Evolutionary conservation across 1,284 basidiomycete genomes (phyloP).

Genomic region (Pisolithus thermaeus): DNA sequence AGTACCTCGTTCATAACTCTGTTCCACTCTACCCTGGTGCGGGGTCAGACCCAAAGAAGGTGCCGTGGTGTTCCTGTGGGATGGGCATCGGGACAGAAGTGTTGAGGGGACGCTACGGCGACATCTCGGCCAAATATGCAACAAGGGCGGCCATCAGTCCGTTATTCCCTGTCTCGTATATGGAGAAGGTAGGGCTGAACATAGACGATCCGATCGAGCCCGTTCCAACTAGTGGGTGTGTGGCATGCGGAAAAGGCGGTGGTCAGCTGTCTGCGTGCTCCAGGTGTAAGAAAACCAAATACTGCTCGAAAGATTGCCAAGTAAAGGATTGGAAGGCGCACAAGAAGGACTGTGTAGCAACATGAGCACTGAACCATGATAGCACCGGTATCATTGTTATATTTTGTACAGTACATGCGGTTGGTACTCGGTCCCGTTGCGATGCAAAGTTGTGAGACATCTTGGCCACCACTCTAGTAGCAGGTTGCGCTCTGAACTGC

Average conservation of each 20-base stretch:
- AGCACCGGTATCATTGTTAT: no score
- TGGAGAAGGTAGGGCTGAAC: slow-evolving; percentile 30
- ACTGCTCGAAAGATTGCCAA: slow-evolving; percentile 42
- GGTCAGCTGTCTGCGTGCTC: slow-evolving; percentile 24
- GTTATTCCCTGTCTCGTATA: slow-evolving; percentile 41
- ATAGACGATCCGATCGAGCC: background rate
- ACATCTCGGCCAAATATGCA: slow-evolving; percentile 31
- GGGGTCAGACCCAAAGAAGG: slow-evolving; percentile 21
- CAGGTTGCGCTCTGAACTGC: no score
- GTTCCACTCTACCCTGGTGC: slow-evolving; percentile 27
- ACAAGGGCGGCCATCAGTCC: slow-evolving; percentile 45
- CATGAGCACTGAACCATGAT: no score
- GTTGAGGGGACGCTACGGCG: slow-evolving; percentile 21
- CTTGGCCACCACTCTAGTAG: no score
- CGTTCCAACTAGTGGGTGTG: slow-evolving; percentile 10
- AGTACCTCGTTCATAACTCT: slow-evolving; percentile 31
- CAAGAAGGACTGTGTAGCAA: slow-evolving; percentile 20
- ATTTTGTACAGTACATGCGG: no score
- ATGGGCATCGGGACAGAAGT: slow-evolving; percentile 32
- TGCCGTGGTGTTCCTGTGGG: slow-evolving; percentile 46
- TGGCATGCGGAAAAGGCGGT: slow-evolving; percentile 26
- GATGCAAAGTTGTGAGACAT: no score
- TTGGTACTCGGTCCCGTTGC: no score
- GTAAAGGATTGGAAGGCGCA: slow-evolving; percentile 42
- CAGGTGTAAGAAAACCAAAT: slow-evolving; percentile 33